Base-by-base conservation (phyloP, 805 yeast genomes). In the Spathaspora boniae region DNA sequence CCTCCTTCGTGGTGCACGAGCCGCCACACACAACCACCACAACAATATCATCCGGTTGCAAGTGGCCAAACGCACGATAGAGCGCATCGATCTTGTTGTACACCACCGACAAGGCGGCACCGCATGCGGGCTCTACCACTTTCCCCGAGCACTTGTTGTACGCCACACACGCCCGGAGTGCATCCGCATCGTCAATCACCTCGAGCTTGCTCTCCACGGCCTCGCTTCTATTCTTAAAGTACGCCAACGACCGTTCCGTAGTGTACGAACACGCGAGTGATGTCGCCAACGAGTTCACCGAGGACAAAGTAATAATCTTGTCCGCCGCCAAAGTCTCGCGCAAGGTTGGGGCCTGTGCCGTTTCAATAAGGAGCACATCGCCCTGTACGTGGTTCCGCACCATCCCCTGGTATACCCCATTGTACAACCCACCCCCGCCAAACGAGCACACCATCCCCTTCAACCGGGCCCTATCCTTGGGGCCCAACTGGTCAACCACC, bases 81-180 rank as follows among this genome's bases (percentile, higher is more conserved):
- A 70, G 40, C 16, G 58, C 37, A 4, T 51, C 55, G 9, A 58
- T 33, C 40, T 56, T 55, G 30, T 67, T 50, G 46, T 69, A 73
- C n/a, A 68, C 71, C 14, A 78, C 65, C 16, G 80, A 70, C 19
- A 82, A 52, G 0, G 86, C 76, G 2, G 84, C 84, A 3, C 86
- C 86, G 54, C 87, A 82, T 1, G 87, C 87, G 0, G 86, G 86
- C 51, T 82, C 87, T 0, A 79, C 74, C 16, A 76, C 56, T 30
- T 63, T 59, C 37, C 73, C 72, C 42, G 65, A 76, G 38, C 76
- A 77, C 3, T 63, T 50, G 5, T 78, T 73, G 46, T 70, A 78
- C 28, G 55, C 60, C 17, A 76, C 47, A 33, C 80, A 68, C 0
- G 82, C 76, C 11, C 54, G 54, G 0, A 80, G 67, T 0, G 85